Base-by-base conservation (phyloP, 176 grass and related monocot species). In the Paspalum notatum region DNA sequence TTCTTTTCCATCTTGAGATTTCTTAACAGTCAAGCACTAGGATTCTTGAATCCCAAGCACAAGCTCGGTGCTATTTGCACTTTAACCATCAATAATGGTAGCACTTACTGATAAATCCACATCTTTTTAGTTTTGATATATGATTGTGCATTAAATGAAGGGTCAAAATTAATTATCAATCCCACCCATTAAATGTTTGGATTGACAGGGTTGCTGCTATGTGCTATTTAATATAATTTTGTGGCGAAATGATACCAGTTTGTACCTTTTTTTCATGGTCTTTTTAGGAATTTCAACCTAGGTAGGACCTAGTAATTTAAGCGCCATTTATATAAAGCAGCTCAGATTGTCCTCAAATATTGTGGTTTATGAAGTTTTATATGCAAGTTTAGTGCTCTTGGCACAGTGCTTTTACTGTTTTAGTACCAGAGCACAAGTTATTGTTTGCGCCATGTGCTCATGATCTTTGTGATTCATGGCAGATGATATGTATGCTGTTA, bases 301-400 rank as follows among this genome's bases (percentile, higher is more conserved):
- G 16, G 45, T 32, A 50, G 58, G 7, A 6, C 38, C 53, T 70
- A 22, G 41, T 50, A 62, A 14, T 48, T 80, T 50, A 56, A 37
- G 65, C 14, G 20, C 5, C 20, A 41, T 88, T 12, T 77, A n/a
- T 64, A 42, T 51, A 0, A 7, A 73, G 39, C 24, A 41, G 65
- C 46, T 48, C 14, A 59, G 50, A 27, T 26, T 42, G 0, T 43
- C 69, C 32, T 38, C 62, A 38, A 22, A 49, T 24, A 18, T 66
- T 56, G 68, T 62, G 55, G 22, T 78, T 56, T 47, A 1, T 84
- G 40, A 26, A 66, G 62, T 27, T 73, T 58, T 59, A 66, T 15
- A 8, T 32, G 32, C 69, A 8, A 55, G 8, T 40, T 52, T 55
- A 48, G 8, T 40, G 49, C 24, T 42, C 48, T 37, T 66, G 14